Evolutionary conservation across 2,329 filamentous ascomycete genomes (phyloP).

Genomic region (Nakataea oryzae): DNA sequence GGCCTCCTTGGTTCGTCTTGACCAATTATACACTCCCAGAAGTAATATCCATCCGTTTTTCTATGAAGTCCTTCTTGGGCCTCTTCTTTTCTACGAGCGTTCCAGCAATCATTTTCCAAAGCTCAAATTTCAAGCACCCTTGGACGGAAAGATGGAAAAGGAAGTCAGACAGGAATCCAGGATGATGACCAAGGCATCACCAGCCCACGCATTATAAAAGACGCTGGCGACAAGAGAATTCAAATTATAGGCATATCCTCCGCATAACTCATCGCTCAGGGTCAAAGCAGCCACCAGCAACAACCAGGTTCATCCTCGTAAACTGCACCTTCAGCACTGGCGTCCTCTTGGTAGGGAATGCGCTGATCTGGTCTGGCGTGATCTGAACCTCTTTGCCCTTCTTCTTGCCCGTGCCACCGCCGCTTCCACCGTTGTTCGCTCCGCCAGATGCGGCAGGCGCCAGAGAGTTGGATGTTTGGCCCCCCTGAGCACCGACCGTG

Average conservation of each 20-base stretch:
- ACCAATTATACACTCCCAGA: no score
- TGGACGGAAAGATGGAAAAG: no score
- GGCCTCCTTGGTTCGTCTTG: no score
- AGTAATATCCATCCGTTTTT: no score
- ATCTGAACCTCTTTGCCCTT: constrained; percentile 84
- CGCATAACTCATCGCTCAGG: constrained; percentile 18
- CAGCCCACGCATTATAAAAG: neutral
- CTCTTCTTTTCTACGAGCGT: no score
- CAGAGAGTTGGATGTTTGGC: constrained; percentile 17
- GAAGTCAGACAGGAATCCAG: no score
- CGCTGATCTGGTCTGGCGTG: constrained; percentile 85
- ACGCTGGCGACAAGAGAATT: neutral
- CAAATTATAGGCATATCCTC: neutral
- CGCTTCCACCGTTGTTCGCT: constrained; percentile 18
- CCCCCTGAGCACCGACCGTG: constrained; percentile 32
- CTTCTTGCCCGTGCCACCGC: constrained; percentile 45
- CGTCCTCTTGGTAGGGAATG: constrained; percentile 92
- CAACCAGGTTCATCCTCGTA: constrained; percentile 87
- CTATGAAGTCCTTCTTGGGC: no score
- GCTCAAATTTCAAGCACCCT: no score
- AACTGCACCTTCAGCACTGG: constrained; percentile 90
- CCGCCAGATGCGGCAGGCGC: constrained; percentile 17
- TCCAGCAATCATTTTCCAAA: no score
- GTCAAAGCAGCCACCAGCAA: constrained; percentile 68
- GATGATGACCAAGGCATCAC: no score